Evolutionary conservation across 2,329 filamentous ascomycete species (phyloP), one percentile per base, ranked within the genome.

Genomic region (Xylariaceae sp.): DNA sequence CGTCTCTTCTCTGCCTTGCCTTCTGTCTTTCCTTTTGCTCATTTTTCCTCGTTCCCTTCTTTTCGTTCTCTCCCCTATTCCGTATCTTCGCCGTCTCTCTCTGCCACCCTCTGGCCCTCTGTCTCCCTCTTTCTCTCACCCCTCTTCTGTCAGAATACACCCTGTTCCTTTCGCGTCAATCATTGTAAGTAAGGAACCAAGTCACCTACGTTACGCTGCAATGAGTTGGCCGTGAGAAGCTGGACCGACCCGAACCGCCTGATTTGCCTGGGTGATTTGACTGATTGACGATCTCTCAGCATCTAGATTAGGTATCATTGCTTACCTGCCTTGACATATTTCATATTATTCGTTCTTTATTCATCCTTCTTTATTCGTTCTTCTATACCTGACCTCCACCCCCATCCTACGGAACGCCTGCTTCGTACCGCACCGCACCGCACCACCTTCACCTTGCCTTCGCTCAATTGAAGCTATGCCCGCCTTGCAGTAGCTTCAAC

Each of bases 171-270:
- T 71, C 68, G 50, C 64, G 67, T 51, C 49, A 6, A 23, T 71
- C 71, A 67, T 63, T 72, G 71, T 72, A 69, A 71, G 71, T 71
- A 56, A 62, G 52, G 18, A 55, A 57, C 9, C 11, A 13, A 45
- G 42, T 13, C 10, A n/a, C n/a, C 42, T 13, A 42, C 5, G 42
- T 51, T 9, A 10, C 3, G 6, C 39, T 15, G 17, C 58, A 56
- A 52, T 39, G 58, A 54, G 55, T 58, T 47, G 59, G 51, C 30
- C 5, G 18, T 55, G 35, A 47, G 23, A 30, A 30, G 23, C 23
- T 30, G 23, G 23, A 51, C 11, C 59, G 63, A 62, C 54, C 54
- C 60, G 63, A 45, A 15, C 42, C 37, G 11, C 39, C 42, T 59
- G 61, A 64, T 67, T 69, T 57, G 69, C 68, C 23, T 30, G 23